Evolutionary conservation across 768 basidiomycete species (phyloP).

Genomic region (Kwoniella sp.): DNA sequence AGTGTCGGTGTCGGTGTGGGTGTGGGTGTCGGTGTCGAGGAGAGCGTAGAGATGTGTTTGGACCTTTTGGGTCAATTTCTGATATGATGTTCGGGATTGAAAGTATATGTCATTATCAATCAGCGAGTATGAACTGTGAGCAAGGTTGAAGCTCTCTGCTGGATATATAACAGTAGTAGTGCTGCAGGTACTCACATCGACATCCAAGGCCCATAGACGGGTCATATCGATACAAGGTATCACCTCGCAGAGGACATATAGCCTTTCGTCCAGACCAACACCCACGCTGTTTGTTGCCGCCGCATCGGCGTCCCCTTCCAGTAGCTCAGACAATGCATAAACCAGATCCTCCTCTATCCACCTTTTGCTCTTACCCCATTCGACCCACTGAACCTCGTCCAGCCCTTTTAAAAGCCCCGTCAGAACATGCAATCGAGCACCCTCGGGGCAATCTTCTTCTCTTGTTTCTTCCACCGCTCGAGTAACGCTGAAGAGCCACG

Average conservation of each 20-base stretch:
- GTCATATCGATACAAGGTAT: slow-evolving; percentile 14
- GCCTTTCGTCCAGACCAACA: not conserved
- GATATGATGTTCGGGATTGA: no score
- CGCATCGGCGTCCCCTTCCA: not conserved
- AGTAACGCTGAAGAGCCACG: slow-evolving; percentile 27
- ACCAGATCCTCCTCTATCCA: slow-evolving; percentile 29
- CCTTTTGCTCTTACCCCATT: slow-evolving; percentile 20
- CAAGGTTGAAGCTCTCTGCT: no score
- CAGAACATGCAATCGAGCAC: not conserved
- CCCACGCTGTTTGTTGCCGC: not conserved
- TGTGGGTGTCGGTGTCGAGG: not conserved
- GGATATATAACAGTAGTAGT: no score
- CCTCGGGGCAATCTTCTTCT: not conserved
- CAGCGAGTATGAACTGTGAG: no score
- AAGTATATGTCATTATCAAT: no score
- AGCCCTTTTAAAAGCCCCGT: slow-evolving; percentile 21
- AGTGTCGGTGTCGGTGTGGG: not conserved
- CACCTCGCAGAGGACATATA: not conserved
- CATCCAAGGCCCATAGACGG: slow-evolving; percentile 21
- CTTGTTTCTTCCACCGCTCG: not conserved
- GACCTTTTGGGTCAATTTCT: not conserved
- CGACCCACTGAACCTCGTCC: slow-evolving; percentile 8
- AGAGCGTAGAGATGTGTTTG: not conserved
- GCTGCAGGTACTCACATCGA: slow-evolving; percentile 23
- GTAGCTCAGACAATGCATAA: not conserved